Conservation (phyloP, 225 moss, liverwort and hornwort species). For the Marchantia polymorpha region DNA sequence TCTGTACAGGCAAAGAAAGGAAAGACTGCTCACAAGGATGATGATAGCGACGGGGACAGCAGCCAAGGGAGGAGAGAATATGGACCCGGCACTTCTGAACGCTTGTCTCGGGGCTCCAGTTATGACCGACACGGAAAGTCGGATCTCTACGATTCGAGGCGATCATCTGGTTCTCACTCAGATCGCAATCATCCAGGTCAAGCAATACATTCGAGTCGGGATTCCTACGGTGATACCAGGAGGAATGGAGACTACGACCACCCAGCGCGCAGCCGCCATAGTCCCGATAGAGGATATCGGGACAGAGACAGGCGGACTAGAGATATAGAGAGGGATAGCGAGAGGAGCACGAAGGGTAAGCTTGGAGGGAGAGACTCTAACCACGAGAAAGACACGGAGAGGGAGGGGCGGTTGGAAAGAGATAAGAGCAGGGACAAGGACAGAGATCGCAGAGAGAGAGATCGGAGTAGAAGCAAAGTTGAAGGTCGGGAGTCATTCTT, state of each 20-base stretch:
- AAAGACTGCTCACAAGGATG: slow-evolving; percentile 33
- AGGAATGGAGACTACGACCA: slow-evolving; percentile 43
- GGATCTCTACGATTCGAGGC: slow-evolving; percentile 31
- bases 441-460: slow-evolving; percentile 20
- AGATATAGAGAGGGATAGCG: slow-evolving; percentile 20
- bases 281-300: slow-evolving; percentile 40
- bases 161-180: slow-evolving; percentile 20
- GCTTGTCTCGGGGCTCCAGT: slow-evolving; percentile 26
- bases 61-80: slow-evolving; percentile 34
- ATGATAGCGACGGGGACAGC: slow-evolving; percentile 29
- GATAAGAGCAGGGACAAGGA: slow-evolving; percentile 25
- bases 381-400: slow-evolving; percentile 13
- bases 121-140: slow-evolving; percentile 38
- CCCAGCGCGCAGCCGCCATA: slow-evolving; percentile 31
- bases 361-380: slow-evolving; percentile 21
- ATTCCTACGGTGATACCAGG: slow-evolving; percentile 34
- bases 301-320: slow-evolving; percentile 31
- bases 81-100: slow-evolving; percentile 35
- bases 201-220: slow-evolving; percentile 23
- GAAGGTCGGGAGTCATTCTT: slow-evolving; percentile 23
- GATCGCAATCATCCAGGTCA: slow-evolving; percentile 28
- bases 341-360: slow-evolving; percentile 9
- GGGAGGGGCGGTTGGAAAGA: slow-evolving; percentile 23
- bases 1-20: slow-evolving; percentile 44
- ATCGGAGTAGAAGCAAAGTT: slow-evolving; percentile 22